Conservation (phyloP, 73 alveolate species). For the Paramecium sonneborni region DNA sequence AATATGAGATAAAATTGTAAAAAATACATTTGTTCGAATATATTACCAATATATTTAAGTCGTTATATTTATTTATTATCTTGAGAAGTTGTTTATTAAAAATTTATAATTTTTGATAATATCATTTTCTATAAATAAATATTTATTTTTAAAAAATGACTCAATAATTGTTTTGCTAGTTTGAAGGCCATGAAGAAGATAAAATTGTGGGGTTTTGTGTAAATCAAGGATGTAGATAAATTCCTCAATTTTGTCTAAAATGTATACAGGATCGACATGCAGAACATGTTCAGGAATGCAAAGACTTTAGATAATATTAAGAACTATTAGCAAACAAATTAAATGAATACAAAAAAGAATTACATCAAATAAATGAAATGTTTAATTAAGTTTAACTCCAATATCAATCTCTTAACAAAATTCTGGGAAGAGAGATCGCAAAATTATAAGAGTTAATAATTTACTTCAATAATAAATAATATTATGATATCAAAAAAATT, state of each 20-base stretch:
- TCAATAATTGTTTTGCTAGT: not conserved
- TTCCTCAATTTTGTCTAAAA: not conserved
- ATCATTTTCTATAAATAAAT: not conserved
- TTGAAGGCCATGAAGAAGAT: not conserved
- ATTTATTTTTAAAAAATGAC: not conserved
- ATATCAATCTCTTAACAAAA: not conserved
- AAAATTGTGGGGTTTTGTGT: not conserved
- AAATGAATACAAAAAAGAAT: not conserved
- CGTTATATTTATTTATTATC: no score
- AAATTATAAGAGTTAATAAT: not conserved
- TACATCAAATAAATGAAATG: not conserved
- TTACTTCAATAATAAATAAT: not conserved
- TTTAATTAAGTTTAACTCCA: not conserved
- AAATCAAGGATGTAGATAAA: not conserved
- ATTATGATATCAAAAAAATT: not conserved
- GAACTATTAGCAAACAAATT: not conserved
- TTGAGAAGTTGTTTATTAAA: no score
- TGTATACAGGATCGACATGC: not conserved
- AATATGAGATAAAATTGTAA: no score
- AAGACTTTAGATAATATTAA: not conserved
- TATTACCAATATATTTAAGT: no score
- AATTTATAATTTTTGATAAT: not conserved
- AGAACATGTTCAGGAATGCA: not conserved
- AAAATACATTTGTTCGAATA: no score
- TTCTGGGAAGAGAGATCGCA: not conserved